Percentiles rank a stretch among this genome's conserved stretches.
Conservation (phyloP, 2,329 filamentous ascomycete species). For the Ophiosphaerella korrae region DNA sequence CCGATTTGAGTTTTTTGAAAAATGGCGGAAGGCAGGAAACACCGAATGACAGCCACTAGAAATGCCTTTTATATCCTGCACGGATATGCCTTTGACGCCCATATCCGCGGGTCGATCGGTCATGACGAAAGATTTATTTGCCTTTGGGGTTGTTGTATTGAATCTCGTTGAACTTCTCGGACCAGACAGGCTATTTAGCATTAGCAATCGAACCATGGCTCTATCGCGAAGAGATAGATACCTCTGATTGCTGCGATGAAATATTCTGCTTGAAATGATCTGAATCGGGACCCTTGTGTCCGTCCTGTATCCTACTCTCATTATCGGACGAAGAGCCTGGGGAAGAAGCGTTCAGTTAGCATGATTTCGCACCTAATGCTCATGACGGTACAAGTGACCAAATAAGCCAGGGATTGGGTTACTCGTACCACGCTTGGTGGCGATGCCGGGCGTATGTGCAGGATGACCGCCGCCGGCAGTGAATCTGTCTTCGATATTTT, state of each 20-base stretch:
- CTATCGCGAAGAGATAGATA: slow-evolving; percentile 14
- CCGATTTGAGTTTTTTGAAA: not conserved
- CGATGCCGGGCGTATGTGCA: slow-evolving; percentile 38
- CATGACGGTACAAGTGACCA: no score
- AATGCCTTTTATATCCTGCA: no score
- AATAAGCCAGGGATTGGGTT: slow-evolving; percentile 1
- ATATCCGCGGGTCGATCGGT: not conserved
- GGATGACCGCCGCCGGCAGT: slow-evolving; percentile 38
- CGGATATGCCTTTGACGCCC: not conserved
- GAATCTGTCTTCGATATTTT: slow-evolving; percentile 44
- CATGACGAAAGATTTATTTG: slow-evolving; percentile 27
- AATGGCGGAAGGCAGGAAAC: not conserved
- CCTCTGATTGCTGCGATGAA: slow-evolving; percentile 29
- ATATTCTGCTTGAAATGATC: slow-evolving; percentile 34
- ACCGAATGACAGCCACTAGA: not conserved
- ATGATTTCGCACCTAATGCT: no score
- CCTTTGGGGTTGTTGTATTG: slow-evolving; percentile 41
- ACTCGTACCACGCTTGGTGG: slow-evolving; percentile 33
- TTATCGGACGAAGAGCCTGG: slow-evolving; percentile 29
- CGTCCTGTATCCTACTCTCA: slow-evolving; percentile 29
- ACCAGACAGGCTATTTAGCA: slow-evolving; percentile 27
- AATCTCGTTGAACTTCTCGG: slow-evolving; percentile 40
- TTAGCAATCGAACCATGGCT: not conserved
- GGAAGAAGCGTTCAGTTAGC: no score
- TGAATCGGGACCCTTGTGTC: slow-evolving; percentile 34